Conservation (phyloP, 2,329 filamentous ascomycete species). For the Alternaria arborescens region DNA sequence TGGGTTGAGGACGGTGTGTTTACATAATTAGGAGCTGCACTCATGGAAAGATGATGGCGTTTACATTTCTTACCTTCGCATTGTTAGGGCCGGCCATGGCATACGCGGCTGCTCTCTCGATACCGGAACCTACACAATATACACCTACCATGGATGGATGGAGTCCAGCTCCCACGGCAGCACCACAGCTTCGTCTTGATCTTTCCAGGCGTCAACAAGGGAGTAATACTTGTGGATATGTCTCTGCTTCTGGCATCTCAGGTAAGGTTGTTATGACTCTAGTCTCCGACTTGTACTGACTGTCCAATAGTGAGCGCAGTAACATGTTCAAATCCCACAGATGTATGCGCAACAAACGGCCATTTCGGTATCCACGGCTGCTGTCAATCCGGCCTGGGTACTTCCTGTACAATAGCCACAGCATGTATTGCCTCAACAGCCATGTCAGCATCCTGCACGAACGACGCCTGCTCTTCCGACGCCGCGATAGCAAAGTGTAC, state of each 20-base stretch:
- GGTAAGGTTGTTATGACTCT: conserved; percentile 25
- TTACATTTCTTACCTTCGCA: conserved; percentile 32
- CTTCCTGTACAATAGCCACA: conserved; percentile 41
- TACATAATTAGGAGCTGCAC: not conserved
- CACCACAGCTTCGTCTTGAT: conserved; percentile 33
- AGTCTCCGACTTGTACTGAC: conserved; percentile 12
- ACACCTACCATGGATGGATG: conserved; percentile 35
- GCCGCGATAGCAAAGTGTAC: conserved; percentile 44
- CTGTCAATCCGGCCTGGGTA: conserved; percentile 34
- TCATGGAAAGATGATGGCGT: conserved; percentile 38
- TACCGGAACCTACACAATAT: conserved; percentile 40
- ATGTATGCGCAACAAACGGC: conserved; percentile 47
- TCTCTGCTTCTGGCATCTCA: conserved; percentile 29
- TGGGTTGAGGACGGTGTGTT: not conserved
- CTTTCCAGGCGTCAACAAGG: conserved; percentile 38
- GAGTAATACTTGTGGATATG: conserved; percentile 43
- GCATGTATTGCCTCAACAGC: conserved; percentile 40
- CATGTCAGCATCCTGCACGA: conserved; percentile 39
- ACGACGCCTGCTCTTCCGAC: conserved; percentile 34
- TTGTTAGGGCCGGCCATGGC: conserved; percentile 39
- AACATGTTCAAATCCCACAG: conserved; percentile 37
- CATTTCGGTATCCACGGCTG: conserved; percentile 45
- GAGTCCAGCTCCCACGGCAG: conserved; percentile 44
- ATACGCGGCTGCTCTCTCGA: conserved; percentile 37
- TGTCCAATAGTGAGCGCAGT: conserved; percentile 34